phyloP scores from a whole-genome alignment of 1,139 yeast genomes.

The Scheffersomyces quercinus region DNA sequence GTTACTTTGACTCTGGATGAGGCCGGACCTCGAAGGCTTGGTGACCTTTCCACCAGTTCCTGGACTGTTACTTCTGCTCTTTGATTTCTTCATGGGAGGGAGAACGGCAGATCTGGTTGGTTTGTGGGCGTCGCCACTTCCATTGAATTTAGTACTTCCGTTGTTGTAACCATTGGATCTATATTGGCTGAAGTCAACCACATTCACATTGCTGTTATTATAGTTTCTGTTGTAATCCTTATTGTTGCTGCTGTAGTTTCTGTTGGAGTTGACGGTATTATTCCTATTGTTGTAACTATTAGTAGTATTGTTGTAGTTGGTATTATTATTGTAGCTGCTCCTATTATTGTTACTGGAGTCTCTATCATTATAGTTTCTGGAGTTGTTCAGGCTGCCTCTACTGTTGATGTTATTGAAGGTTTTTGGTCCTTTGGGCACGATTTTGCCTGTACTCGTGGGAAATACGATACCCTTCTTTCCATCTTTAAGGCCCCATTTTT shows the following conservation, averaged over 20 bases:
- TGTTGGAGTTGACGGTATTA: constrained; percentile 10
- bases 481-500: constrained; percentile 1
- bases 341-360: constrained; percentile 5
- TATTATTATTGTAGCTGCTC: constrained; percentile 15
- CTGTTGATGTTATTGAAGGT: neutral
- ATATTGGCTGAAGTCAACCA: no score
- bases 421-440: no score
- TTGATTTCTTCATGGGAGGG: neutral
- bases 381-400: neutral
- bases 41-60: neutral
- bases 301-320: constrained; percentile 15
- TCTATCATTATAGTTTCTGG: neutral
- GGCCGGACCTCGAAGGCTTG: neutral
- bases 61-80: neutral
- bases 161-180: constrained; percentile 25
- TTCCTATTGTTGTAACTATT: constrained; percentile 10
- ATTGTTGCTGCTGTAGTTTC: constrained; percentile 6
- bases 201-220: constrained; percentile 39
- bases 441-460: no score
- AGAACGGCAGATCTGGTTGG: constrained; percentile 1
- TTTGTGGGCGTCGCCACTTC: neutral
- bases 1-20: neutral
- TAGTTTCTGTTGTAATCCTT: constrained; percentile 9
- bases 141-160: constrained; percentile 55
- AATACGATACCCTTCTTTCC: neutral